Percentiles rank a stretch among this genome's conserved stretches.
These are phyloP conservation scores for Ormosia semicastrata DNA, from an alignment of 306 rosid genomes.

Conservation along the genomic window DNA sequence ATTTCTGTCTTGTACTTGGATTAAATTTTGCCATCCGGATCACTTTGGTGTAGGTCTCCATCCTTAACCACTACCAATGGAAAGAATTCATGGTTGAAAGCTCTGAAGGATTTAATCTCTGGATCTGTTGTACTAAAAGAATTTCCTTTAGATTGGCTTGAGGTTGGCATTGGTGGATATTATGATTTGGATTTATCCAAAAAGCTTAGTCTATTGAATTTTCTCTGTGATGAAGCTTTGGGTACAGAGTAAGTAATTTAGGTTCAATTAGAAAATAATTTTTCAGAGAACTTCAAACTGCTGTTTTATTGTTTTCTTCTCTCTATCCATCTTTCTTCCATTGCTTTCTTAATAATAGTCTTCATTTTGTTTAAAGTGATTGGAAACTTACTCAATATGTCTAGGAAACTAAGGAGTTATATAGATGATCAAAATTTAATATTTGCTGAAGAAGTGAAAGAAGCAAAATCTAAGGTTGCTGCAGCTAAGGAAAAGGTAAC, in stretches of 20 bases:
- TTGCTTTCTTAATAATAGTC: not conserved
- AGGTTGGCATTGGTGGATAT: conserved; percentile 23
- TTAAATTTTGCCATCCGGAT: not conserved
- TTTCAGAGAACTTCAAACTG: not conserved
- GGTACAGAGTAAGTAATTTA: conserved; percentile 34
- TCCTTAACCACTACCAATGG: conserved; percentile 19
- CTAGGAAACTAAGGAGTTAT: conserved; percentile 35
- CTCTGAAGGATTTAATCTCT: conserved; percentile 22
- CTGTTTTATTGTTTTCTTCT: not conserved
- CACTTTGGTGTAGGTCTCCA: conserved; percentile 25
- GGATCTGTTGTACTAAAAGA: conserved; percentile 22
- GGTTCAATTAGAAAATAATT: not conserved
- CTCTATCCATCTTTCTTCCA: not conserved
- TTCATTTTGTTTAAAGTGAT: conserved; percentile 20
- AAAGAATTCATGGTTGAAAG: conserved; percentile 35
- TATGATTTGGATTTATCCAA: conserved; percentile 20
- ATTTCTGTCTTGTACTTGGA: not conserved
- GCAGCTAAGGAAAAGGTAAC: conserved; percentile 42
- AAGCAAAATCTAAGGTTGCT: conserved; percentile 31
- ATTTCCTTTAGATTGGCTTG: conserved; percentile 29
- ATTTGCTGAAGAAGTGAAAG: conserved; percentile 8
- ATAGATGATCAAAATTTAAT: conserved; percentile 29
- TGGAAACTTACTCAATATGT: not conserved
- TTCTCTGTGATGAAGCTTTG: conserved; percentile 46
- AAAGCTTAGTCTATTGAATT: conserved; percentile 37